phyloP scores from a whole-genome alignment of 805 yeast species.

The Vanderwaltozyma tropicalis region DNA sequence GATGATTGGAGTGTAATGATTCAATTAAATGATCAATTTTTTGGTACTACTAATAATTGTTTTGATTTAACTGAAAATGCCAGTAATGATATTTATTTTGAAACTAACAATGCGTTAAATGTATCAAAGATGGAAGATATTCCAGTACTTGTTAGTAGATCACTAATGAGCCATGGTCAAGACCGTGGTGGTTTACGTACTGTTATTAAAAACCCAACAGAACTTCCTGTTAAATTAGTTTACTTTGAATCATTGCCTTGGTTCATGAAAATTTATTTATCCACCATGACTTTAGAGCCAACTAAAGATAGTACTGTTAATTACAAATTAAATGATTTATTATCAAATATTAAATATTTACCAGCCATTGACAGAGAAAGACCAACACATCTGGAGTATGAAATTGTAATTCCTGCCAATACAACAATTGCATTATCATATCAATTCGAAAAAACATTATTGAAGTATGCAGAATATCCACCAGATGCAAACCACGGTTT shows the following conservation, averaged over 20 bases:
- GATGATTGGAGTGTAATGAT: slow-evolving; percentile 39
- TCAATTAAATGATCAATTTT: slow-evolving; percentile 20
- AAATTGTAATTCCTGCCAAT: slow-evolving; percentile 51
- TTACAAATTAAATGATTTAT: slow-evolving; percentile 25
- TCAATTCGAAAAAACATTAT: slow-evolving; percentile 77
- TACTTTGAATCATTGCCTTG: slow-evolving; percentile 85
- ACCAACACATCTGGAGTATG: slow-evolving; percentile 75
- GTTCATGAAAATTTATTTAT: slow-evolving; percentile 78
- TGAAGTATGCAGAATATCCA: slow-evolving; percentile 87
- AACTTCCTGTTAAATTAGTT: slow-evolving; percentile 38
- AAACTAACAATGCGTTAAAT: slow-evolving; percentile 36
- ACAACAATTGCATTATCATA: slow-evolving; percentile 54
- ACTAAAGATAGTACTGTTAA: slow-evolving; percentile 12
- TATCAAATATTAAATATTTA: slow-evolving; percentile 48
- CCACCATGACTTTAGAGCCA: slow-evolving; percentile 42
- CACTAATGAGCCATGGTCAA: slow-evolving; percentile 85
- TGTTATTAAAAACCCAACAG: slow-evolving; percentile 59
- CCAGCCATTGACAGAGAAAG: slow-evolving; percentile 75
- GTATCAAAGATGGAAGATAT: slow-evolving; percentile 37
- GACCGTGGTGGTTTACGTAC: slow-evolving; percentile 84
- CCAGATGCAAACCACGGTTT: slow-evolving; percentile 99
- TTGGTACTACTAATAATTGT: slow-evolving; percentile 29
- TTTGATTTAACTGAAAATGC: slow-evolving; percentile 25
- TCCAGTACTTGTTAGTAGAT: slow-evolving; percentile 67
- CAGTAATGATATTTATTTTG: slow-evolving; percentile 23